Evolutionary conservation across 768 basidiomycete species (phyloP), one percentile per base, ranked within the genome.

Genomic region (Mycena crocata): DNA sequence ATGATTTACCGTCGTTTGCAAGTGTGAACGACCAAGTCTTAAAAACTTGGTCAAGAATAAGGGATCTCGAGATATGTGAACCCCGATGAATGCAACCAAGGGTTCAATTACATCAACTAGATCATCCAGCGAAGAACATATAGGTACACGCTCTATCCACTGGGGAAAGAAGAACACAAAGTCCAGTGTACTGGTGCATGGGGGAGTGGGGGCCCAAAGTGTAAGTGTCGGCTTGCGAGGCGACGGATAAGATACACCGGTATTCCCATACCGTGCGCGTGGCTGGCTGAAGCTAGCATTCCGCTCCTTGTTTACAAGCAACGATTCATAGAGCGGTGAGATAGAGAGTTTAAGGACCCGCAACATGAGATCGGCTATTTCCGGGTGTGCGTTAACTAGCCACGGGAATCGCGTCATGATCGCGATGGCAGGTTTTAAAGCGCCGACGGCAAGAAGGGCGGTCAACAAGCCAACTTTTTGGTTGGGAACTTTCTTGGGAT

Each of bases 131-230:
- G 82, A 81, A 9, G 81, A 78, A 74, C 91, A 91, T 32, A 89
- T 71, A 6, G 93, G 93, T 32, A 96, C 81, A 52, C 85, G 84
- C 48, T 91, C 86, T 17, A 80, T 76, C 96, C 96, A 98, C 61
- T 89, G 84, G 15, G 94, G 92, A 76, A 91, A 97, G 85, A 98
- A 98, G 83, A 94, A 98, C 7, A 94, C 87, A 72, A 94, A 97
- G 55, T 91, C 89, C n/a, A 85, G 85, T 4, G 83, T 85, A 58
- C 81, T 86, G 24, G 94, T 96, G 71, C 88, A 86, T 0, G 93
- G 92, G 28, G 96, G 96, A 15, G 87, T 86, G 4, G 96, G 96
- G 2, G 93, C 91, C 77, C 86, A 86, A 5, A 92, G 78, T 0
- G 94, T 93, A n/a, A 95, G 82, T 5, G 87, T 75, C 0, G 88